phyloP scores from a whole-genome alignment of 495 filamentous ascomycete genomes.

The Chaetomium tenue region DNA sequence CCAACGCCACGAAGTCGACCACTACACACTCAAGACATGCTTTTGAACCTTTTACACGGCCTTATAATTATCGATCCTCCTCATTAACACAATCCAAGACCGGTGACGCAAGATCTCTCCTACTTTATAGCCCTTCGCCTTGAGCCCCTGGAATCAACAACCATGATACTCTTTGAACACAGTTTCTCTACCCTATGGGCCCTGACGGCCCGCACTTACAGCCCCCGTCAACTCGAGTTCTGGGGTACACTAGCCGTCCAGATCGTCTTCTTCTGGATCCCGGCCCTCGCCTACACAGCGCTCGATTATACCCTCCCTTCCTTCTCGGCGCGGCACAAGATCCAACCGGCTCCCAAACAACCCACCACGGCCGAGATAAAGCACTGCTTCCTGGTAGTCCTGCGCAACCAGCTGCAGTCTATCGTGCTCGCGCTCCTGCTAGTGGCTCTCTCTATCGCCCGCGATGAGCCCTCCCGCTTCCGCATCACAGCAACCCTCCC shows the following conservation, averaged over 20 bases:
- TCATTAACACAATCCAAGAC: too few relatives aligned
- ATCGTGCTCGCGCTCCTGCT: conserved; percentile 40
- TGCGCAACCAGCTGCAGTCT: conserved; percentile 49
- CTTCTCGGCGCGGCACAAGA: conserved; percentile 55
- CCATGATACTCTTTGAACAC: conserved; percentile 10
- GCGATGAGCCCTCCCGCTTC: conserved; percentile 38
- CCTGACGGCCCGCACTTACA: conserved; percentile 21
- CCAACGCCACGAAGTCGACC: too few relatives aligned
- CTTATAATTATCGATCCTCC: too few relatives aligned
- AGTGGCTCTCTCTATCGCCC: conserved; percentile 22
- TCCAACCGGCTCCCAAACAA: conserved; percentile 53
- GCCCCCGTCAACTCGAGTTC: conserved; percentile 38
- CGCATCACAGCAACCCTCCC: conserved; percentile 40
- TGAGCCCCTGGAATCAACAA: neutral
- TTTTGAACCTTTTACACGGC: too few relatives aligned
- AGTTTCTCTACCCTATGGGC: conserved; percentile 25
- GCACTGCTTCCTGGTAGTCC: conserved; percentile 47
- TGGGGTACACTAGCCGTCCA: conserved; percentile 48
- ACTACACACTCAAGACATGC: too few relatives aligned
- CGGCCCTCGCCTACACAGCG: conserved; percentile 42
- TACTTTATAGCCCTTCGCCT: too few relatives aligned
- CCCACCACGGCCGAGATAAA: conserved; percentile 47
- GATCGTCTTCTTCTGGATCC: conserved; percentile 53
- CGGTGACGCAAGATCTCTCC: too few relatives aligned
- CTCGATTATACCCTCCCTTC: conserved; percentile 45